Evolutionary conservation across 257 asterid species (phyloP), one percentile per base, ranked within the genome.

Genomic region (Rehmannia glutinosa): DNA sequence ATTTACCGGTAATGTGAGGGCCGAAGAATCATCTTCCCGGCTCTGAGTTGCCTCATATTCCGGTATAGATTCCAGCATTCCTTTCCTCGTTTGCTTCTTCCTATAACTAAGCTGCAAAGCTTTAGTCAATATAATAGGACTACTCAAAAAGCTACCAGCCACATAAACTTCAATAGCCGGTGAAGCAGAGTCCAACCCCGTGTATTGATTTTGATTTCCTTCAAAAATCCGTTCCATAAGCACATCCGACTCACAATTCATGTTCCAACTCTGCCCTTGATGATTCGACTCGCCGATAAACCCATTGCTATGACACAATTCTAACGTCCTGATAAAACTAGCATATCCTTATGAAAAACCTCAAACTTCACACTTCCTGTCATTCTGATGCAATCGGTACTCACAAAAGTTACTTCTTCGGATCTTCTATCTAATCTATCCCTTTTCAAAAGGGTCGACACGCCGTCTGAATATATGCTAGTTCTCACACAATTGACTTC

Each of bases 401-500:
- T 73, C 41, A 89, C 95, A 19, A 78, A 88, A 1, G 91, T 88
- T 3, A 79, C 80, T 53, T 86, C 89, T 47, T 84, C 94, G 3
- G 91, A 79, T 47, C 72, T 77, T 77, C 66, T 86, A 30, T 88
- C 91, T 3, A 81, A 46, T 49, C 96, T 66, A 25, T 86, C 91
- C 64, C 91, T 72, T 51, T 87, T 82, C 39, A 88, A 46, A 6
- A 84, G 81, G 66, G 85, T 72, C 19, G 95, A 78, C 11, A 69
- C 82, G 0, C 87, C 91, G 51, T 89, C 92, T 0, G 95, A 76
- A 59, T 77, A 78, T 25, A 86, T 72, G 79, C 86, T 75, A 8
- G 81, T 78, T 53, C 95, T 77, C 62, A 78, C 81, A n/a, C 87
- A 80, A 46, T 90, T 90, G 21, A 84, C 85, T 65, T 90, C 95